These are phyloP conservation scores for Escovopsis sp. DNA, from an alignment of 2,329 filamentous ascomycete species.

Conservation along the genomic window DNA sequence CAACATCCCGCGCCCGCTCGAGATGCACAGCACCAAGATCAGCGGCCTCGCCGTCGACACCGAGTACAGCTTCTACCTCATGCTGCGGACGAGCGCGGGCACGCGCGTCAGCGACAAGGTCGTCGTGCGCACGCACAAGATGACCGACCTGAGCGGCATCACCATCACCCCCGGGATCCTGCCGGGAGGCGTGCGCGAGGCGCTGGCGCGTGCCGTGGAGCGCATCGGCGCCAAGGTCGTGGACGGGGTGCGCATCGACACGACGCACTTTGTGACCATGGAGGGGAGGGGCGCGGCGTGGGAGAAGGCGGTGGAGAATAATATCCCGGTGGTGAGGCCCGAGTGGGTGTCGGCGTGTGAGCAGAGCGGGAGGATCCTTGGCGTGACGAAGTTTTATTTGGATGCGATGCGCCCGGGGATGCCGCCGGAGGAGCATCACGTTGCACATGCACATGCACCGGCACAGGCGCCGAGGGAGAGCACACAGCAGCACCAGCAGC, in stretches of 20 bases:
- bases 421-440: constrained; percentile 17
- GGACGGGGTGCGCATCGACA: constrained; percentile 85
- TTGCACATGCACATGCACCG: no score
- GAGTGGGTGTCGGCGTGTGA: constrained; percentile 98
- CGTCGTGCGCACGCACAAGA: constrained; percentile 84
- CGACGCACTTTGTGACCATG: constrained; percentile 94
- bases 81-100: constrained; percentile 79
- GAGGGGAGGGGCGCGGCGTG: constrained; percentile 79
- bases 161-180: constrained; percentile 86
- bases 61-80: constrained; percentile 87
- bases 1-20: constrained; percentile 73
- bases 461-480: no score
- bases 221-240: constrained; percentile 86
- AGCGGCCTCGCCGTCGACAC: constrained; percentile 91
- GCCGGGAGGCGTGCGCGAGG: constrained; percentile 56
- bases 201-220: constrained; percentile 59
- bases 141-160: constrained; percentile 92
- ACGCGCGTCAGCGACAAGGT: constrained; percentile 75
- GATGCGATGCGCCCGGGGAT: constrained; percentile 50
- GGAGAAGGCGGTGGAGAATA: constrained; percentile 96
- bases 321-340: constrained; percentile 89
- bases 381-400: constrained; percentile 90
- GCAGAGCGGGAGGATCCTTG: constrained; percentile 77
- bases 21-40: constrained; percentile 93
- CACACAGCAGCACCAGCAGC: no score